Conservation (phyloP, 75 land plant species). For the Picea sitchensis region DNA sequence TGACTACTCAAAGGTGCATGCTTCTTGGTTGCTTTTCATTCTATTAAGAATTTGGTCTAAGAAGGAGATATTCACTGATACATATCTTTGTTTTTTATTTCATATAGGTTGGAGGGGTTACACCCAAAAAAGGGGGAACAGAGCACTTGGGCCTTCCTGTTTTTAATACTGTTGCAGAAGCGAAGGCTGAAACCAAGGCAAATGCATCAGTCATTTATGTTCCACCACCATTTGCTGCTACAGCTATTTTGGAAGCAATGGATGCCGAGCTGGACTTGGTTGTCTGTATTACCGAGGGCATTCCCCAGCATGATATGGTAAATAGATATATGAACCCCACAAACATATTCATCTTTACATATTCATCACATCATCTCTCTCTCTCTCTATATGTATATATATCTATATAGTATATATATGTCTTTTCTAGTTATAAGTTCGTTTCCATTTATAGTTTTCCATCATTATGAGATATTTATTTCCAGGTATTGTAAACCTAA, state of each 20-base stretch:
- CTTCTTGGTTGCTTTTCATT: not conserved
- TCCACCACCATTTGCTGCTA: constrained; percentile 90
- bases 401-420: no score
- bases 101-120: constrained; percentile 86
- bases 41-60: not conserved
- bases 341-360: not conserved
- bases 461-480: no score
- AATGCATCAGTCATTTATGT: constrained; percentile 94
- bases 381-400: no score
- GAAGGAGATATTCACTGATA: not conserved
- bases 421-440: no score
- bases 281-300: constrained; percentile 96
- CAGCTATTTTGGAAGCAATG: constrained; percentile 89
- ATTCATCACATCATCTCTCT: not conserved
- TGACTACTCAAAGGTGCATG: not conserved
- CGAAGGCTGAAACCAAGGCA: constrained; percentile 92
- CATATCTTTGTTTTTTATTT: constrained; percentile 4
- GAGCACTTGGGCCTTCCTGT: constrained; percentile 95
- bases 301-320: constrained; percentile 98
- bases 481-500: no score
- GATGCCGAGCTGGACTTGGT: constrained; percentile 91
- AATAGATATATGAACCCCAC: not conserved
- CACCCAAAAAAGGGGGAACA: constrained; percentile 95
- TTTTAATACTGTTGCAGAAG: constrained; percentile 90
- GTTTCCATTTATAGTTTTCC: no score